These are phyloP conservation scores for Urostyla sp. DNA, from an alignment of 73 alveolate species.

Conservation along the genomic window DNA sequence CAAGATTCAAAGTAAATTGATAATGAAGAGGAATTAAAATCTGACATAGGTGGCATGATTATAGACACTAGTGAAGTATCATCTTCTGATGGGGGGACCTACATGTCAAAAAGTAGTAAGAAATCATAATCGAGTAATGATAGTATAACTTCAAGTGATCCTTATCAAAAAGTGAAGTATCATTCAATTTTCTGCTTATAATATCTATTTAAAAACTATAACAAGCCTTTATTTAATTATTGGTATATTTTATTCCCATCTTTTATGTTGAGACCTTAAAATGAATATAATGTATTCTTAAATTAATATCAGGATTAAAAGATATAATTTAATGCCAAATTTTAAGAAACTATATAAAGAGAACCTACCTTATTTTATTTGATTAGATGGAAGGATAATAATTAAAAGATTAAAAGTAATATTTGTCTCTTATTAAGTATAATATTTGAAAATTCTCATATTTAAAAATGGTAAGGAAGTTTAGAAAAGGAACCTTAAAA, in stretches of 20 bases:
- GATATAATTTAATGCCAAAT: background rate
- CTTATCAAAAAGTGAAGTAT: conserved; percentile 23
- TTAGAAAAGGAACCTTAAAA: conserved; percentile 21
- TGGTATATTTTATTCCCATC: conserved; percentile 52
- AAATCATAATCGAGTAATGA: conserved; percentile 45
- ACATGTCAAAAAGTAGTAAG: background rate
- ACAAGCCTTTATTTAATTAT: conserved; percentile 21
- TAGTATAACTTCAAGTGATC: conserved; percentile 44
- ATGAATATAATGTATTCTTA: conserved; percentile 5
- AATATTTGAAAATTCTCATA: conserved; percentile 8
- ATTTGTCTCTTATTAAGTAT: background rate
- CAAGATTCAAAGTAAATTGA: conserved; percentile 35
- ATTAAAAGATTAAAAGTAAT: background rate
- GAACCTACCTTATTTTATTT: conserved; percentile 43
- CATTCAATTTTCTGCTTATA: conserved; percentile 16
- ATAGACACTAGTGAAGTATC: conserved; percentile 53
- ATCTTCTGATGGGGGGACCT: conserved; percentile 20
- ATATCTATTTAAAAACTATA: conserved; percentile 3
- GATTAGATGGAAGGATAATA: background rate
- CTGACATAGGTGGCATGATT: conserved; percentile 36
- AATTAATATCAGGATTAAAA: background rate
- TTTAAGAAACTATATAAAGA: background rate
- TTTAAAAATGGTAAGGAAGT: conserved; percentile 39
- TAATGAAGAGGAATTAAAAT: conserved; percentile 24
- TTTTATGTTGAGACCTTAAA: conserved; percentile 11